These are phyloP conservation scores for Sarocladiaceae sp. DNA, from an alignment of 2,329 filamentous ascomycete genomes.

Conservation along the genomic window DNA sequence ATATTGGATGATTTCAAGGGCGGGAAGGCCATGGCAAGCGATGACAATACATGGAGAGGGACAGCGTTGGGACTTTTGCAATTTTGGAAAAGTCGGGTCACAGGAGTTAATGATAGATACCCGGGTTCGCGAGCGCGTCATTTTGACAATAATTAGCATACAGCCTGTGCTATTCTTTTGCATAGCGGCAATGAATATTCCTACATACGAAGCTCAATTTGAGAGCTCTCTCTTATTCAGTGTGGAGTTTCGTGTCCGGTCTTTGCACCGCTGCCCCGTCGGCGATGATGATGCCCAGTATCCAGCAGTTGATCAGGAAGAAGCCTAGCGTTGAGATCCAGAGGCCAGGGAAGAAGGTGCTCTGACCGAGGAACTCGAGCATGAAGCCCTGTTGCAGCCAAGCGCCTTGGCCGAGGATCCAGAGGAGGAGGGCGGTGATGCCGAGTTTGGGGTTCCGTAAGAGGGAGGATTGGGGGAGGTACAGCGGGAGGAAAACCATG, in stretches of 20 bases:
- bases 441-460: slow-evolving; percentile 56
- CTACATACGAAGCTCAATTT: no score
- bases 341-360: slow-evolving; percentile 79
- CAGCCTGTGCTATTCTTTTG: not conserved
- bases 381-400: slow-evolving; percentile 72
- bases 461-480: slow-evolving; percentile 75
- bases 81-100: no score
- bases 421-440: slow-evolving; percentile 57
- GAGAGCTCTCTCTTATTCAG: slow-evolving; percentile 5
- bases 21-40: no score
- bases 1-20: not conserved
- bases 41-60: no score
- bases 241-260: not conserved
- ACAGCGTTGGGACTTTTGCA: no score
- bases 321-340: slow-evolving; percentile 72
- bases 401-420: slow-evolving; percentile 67
- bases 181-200: no score
- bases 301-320: slow-evolving; percentile 81
- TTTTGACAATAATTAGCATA: not conserved
- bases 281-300: slow-evolving; percentile 70
- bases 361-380: slow-evolving; percentile 73
- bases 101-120: slow-evolving; percentile 7
- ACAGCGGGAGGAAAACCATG: slow-evolving; percentile 85
- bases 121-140: not conserved
- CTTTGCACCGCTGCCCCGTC: slow-evolving; percentile 43